Base-by-base conservation (phyloP, 2,329 filamentous ascomycete species). In the Colletotrichum graminicola region DNA sequence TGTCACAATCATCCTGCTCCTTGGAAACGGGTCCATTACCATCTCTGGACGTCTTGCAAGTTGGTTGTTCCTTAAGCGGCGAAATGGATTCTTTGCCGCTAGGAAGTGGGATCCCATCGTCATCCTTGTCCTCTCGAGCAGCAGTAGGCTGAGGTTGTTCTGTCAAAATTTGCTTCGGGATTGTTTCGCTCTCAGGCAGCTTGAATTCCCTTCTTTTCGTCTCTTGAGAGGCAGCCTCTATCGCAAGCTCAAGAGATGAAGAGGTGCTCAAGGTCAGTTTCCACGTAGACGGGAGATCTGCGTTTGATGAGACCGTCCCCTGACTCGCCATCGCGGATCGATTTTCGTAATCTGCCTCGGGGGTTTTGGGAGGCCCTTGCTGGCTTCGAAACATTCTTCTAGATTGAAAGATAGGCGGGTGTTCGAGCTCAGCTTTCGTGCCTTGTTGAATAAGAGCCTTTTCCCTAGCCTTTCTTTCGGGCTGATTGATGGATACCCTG, bases 1-100 rank as follows among this genome's bases (percentile, higher is more conserved):
- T 83, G 45, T 80, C 76, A 16, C 74, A 74, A 66, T 84, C 81
- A 10, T 82, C 79, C n/a, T 79, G 75, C 36, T 81, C 80, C 23
- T 73, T 78, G 77, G 32, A 51, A 32, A 75, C 73, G 11, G 56
- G 55, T 26, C 10, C 52, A 21, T 73, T 51, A 71, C 64, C 63
- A 67, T 72, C 62, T 76, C 62, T 36, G 49, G 51, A 47, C 72
- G 41, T 51, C 61, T 70, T 56, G 6, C 8, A 47, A 52, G 18
- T 12, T 29, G 41, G 26, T 36, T 36, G 21, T 39, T 39, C 14
- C 8, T 34, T 26, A 2, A 45, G 5, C 2, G 54, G 21, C n/a
- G 11, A 23, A 12, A 7, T 14, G 8, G 47, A 52, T 45, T 62
- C 55, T 36, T 66, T 52, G 5, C 43, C 12, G 12, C 3, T 29